Evolutionary conservation across 176 grass and related monocot species (phyloP).

Genomic region (Otatea glauca): DNA sequence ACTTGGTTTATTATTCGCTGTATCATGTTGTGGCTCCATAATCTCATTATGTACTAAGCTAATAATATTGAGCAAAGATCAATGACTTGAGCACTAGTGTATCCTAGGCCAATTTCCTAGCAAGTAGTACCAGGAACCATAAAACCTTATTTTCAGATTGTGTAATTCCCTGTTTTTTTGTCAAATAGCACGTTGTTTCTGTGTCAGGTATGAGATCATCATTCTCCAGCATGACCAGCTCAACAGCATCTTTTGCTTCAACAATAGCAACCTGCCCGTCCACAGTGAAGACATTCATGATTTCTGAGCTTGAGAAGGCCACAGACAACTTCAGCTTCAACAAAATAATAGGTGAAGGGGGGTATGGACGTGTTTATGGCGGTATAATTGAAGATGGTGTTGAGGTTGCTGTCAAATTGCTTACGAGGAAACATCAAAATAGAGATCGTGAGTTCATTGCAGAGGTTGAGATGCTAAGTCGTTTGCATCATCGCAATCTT

Average conservation of each 20-base stretch:
- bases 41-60: no score
- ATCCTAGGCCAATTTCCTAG: no score
- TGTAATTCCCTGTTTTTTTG: no score
- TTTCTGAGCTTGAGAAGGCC: slow-evolving; percentile 83
- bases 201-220: slow-evolving; percentile 62
- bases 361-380: slow-evolving; percentile 86
- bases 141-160: no score
- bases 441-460: slow-evolving; percentile 87
- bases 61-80: no score
- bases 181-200: slow-evolving; percentile 15
- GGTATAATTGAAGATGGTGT: slow-evolving; percentile 60
- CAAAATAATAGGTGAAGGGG: slow-evolving; percentile 84
- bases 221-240: slow-evolving; percentile 67
- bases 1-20: no score
- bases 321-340: slow-evolving; percentile 80
- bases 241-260: slow-evolving; percentile 69
- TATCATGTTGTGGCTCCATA: no score
- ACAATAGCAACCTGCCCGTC: slow-evolving; percentile 58
- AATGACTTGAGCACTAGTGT: no score
- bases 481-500: slow-evolving; percentile 97
- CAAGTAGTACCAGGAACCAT: no score
- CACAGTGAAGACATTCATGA: slow-evolving; percentile 74
- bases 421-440: slow-evolving; percentile 77
- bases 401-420: slow-evolving; percentile 95
- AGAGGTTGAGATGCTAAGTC: slow-evolving; percentile 95